Evolutionary conservation across 768 basidiomycete genomes (phyloP), one percentile per base, ranked within the genome.

Genomic region (Pisolithus sp.): DNA sequence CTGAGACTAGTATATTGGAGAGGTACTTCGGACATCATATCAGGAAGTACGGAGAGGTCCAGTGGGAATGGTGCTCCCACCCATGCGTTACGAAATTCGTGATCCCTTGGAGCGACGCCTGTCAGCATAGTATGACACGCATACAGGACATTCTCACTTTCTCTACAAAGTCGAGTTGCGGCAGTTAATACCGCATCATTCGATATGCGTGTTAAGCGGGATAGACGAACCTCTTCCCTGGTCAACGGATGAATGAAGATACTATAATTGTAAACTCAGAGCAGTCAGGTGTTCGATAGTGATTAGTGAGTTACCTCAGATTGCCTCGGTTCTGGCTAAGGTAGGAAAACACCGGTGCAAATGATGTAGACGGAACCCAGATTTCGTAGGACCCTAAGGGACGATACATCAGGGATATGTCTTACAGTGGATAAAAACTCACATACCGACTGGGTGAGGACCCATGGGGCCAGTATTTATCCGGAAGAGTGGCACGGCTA

Each of bases 191-290:
- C 12, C 12, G 13, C 31, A 3, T 8, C 13, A 23, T 23, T 23
- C 41, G 2, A 21, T 26, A 23, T 3, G 4, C 17, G 39, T 12
- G 38, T n/a, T 0, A 28, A 20, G 15, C 18, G 37, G 8, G 24
- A 17, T 3, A 24, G 20, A 69, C 81, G 47, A 54, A 86, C 87
- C 73, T 81, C 66, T 59, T 88, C 83, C 30, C 76, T 74, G 10
- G 88, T 89, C 42, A 89, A 66, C 0, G 88, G 88, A 62, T 89
- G 87, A 0, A 89, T 75, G 2, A 89, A 73, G 38, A 90, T 74
- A 57, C 88, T 90, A 48, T 26, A 12, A 5, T 41, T n/a, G 12
- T 17, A 7, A 17, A 7, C 23, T 53, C 13, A 26, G n/a, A 7
- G 34, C 10, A 37, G 9, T 30, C 3, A 13, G 37, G 10, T 2